Evolutionary conservation across 2,329 filamentous ascomycete species (phyloP), one percentile per base, ranked within the genome.

Genomic region (Colletotrichum aenigma): DNA sequence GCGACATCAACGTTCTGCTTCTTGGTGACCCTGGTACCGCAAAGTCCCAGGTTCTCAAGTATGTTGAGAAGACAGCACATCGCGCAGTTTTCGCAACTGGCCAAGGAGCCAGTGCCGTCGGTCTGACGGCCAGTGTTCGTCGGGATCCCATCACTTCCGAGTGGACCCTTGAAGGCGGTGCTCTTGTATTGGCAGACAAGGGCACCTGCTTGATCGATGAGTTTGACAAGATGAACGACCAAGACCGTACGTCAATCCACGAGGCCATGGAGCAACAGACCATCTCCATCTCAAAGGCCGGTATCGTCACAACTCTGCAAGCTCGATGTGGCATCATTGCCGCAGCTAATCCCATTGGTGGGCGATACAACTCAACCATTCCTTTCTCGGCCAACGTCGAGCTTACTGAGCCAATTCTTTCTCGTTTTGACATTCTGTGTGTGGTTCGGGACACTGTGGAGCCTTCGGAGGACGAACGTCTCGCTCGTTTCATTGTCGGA

Each of bases 211-310:
- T 99, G 34, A 99, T 99, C 77, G 97, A 99, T 81, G 97, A 99
- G 86, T 99, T 99, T 81, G 97, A 99, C 91, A 99, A 99, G 90
- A 99, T 99, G 97, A 98, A 98, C 84, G 97, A 99, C 83, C 96
- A 98, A 83, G 97, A 99, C 84, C 93, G 97, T 78, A 98, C 97
- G 1, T 98, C 96, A 9, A 99, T 99, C 80, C 97, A 99, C 90
- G 97, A 99, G 89, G 97, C 97, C 76, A 99, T 99, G 97, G 97
- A 99, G 85, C 97, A 99, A 86, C 97, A 99, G 86, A 99, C 97
- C 2, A 99, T 99, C 79, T 98, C 96, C 76, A 99, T 99, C 82
- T 98, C 96, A 78, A 99, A 99, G 84, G 97, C 97, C 1, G 97
- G 97, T 85, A 99, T 99, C 76, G 97, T 99, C 58, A 99, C 97